A percentile compares a stretch with the other conserved stretches of the same genome.
Conservation (phyloP, 2,329 filamentous ascomycete genomes). For the Fusarium siculi region DNA sequence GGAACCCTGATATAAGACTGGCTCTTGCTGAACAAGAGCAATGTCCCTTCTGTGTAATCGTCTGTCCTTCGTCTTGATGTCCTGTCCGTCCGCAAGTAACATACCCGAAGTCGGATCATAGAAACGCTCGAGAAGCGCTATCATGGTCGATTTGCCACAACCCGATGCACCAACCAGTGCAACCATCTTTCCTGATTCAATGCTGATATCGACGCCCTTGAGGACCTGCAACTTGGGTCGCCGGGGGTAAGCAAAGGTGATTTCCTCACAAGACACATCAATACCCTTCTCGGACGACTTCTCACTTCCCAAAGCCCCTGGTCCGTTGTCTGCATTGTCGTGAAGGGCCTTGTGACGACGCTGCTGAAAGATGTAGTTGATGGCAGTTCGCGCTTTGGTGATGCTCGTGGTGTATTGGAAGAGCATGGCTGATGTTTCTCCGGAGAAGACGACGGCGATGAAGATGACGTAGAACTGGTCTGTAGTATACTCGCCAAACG, state of each 20-base stretch:
- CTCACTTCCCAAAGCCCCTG: not conserved
- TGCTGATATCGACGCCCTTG: slow-evolving; percentile 53
- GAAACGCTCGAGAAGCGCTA: slow-evolving; percentile 62
- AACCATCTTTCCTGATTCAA: slow-evolving; percentile 59
- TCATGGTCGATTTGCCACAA: slow-evolving; percentile 69
- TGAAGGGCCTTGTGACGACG: slow-evolving; percentile 45
- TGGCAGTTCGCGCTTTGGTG: slow-evolving; percentile 59
- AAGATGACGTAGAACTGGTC: slow-evolving; percentile 63
- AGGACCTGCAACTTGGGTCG: slow-evolving; percentile 50
- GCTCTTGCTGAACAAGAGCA: slow-evolving; percentile 56
- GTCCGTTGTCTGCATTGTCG: slow-evolving; percentile 44
- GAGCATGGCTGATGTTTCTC: slow-evolving; percentile 54
- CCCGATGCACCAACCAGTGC: slow-evolving; percentile 68
- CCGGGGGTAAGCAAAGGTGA: slow-evolving; percentile 68
- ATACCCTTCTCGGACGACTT: slow-evolving; percentile 41
- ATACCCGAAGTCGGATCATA: slow-evolving; percentile 51
- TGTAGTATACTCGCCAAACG: slow-evolving; percentile 58
- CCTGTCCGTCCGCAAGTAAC: slow-evolving; percentile 44
- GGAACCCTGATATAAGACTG: slow-evolving; percentile 58
- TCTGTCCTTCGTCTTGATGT: slow-evolving; percentile 46
- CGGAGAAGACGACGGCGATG: slow-evolving; percentile 60
- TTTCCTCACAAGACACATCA: slow-evolving; percentile 60
- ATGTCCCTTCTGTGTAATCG: slow-evolving; percentile 49
- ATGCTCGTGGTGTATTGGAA: slow-evolving; percentile 63
- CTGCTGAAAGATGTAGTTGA: slow-evolving; percentile 61